Evolutionary conservation across 2,329 filamentous ascomycete genomes (phyloP), one percentile per base, ranked within the genome.

Genomic region (Monosporascus sp.): DNA sequence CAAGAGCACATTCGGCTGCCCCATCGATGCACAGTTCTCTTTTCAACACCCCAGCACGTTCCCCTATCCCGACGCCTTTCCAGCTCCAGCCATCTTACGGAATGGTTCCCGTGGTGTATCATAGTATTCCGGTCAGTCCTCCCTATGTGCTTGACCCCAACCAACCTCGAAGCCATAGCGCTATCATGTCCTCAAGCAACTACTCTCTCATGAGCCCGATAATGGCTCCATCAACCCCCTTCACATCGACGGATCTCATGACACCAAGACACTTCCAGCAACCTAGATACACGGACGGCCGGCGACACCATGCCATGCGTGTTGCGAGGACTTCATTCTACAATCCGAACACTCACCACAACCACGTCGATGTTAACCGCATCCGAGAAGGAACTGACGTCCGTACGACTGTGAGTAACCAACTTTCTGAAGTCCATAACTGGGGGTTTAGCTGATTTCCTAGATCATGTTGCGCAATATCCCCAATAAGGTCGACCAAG

Each of bases 391-490:
- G 88, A 9, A 80, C 81, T 46, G 88, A 91, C 66, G 87, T 91
- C 54, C 82, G 88, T 50, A 91, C 88, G 8, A 91, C 87, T 1
- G 87, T 89, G 74, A 70, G 80, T 72, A 26, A 37, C 37, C 44
- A 31, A 14, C 19, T 2, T 20, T 38, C n/a, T 50, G 31, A 9
- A 56, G 9, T 24, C 65, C 65, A 63, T 66, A 48, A 63, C 51
- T 31, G 48, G 19, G 11, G 35, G 26, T 31, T 22, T 19, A 26
- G 31, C 53, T 53, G 35, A 55, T 48, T 47, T 20, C 46, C 44
- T 54, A 91, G 87, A 89, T 97, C 59, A 97, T 97, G 93, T 72
- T 97, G 35, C 86, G 93, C 40, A 97, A 97, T 68, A 93, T 97
- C 46, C 93, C 93, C 1, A 96, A 96, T 73, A 91, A 92, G 63